Evolutionary conservation across 805 yeast genomes (phyloP).

Genomic region (Dipodascus albidus): DNA sequence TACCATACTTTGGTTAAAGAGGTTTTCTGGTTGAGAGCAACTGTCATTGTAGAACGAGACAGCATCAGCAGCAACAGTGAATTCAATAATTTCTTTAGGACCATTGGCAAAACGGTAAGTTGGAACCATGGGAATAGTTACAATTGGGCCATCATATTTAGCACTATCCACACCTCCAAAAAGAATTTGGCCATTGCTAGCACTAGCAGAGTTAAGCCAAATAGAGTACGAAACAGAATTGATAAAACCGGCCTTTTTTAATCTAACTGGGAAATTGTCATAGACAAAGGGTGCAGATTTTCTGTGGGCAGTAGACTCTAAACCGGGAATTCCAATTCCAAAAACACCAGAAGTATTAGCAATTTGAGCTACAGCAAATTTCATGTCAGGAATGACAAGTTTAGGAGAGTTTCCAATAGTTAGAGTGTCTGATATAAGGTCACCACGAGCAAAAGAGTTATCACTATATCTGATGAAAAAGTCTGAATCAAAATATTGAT

Average conservation of each 20-base stretch:
- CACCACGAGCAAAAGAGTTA: neutral
- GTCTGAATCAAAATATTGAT: neutral
- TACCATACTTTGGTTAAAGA: neutral
- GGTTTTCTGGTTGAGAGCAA: neutral
- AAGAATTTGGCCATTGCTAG: constrained; percentile 27
- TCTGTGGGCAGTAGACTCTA: constrained; percentile 16
- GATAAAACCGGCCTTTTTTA: constrained; percentile 31
- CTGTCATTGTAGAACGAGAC: constrained; percentile 1
- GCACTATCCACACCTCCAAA: constrained; percentile 35
- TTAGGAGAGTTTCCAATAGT: neutral
- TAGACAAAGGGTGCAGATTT: constrained; percentile 10
- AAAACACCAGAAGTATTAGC: constrained; percentile 11
- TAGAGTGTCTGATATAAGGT: neutral
- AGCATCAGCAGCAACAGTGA: neutral
- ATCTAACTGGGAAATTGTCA: constrained; percentile 24
- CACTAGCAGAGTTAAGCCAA: constrained; percentile 29
- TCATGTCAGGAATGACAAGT: neutral
- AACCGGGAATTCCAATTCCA: constrained; percentile 19
- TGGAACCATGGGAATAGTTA: neutral
- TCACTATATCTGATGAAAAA: neutral
- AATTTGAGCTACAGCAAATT: neutral
- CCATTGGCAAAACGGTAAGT: neutral
- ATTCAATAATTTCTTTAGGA: neutral
- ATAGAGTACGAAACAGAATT: constrained; percentile 33
- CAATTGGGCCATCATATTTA: constrained; percentile 29